Conservation (phyloP, 371 early-diverging fungal genomes). For the Mortierella sp. region DNA sequence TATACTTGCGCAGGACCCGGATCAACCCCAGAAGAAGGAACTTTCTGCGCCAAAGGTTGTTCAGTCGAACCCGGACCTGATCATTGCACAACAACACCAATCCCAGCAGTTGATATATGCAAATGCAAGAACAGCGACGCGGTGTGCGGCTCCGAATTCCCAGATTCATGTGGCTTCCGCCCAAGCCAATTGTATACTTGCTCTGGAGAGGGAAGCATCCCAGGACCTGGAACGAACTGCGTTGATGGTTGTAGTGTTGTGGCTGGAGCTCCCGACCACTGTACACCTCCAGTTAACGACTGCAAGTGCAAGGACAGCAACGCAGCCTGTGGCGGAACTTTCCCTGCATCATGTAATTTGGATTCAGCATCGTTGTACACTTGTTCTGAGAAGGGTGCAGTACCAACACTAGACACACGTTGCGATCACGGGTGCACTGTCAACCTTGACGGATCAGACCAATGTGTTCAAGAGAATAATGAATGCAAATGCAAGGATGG, state of each 20-base stretch:
- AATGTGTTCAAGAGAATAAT: conserved; percentile 4
- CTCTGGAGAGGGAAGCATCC: too few species aligned
- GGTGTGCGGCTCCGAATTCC: too few species aligned
- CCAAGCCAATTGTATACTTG: too few species aligned
- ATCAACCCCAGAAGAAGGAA: background rate
- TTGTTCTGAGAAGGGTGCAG: conserved; percentile 1
- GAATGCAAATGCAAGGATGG: too few species aligned
- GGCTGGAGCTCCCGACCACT: too few species aligned
- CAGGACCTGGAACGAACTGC: too few species aligned
- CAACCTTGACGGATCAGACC: background rate
- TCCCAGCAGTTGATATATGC: too few species aligned
- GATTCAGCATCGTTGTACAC: conserved; percentile 8
- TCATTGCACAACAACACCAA: too few species aligned
- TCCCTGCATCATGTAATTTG: conserved; percentile 2
- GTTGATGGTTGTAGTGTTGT: too few species aligned
- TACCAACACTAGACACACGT: background rate
- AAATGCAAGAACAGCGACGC: too few species aligned
- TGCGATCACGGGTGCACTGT: conserved; percentile 6
- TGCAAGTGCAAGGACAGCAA: conserved; percentile 6
- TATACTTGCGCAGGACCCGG: conserved; percentile 9
- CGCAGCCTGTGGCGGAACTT: conserved; percentile 8
- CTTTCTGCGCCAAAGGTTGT: background rate
- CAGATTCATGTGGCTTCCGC: too few species aligned
- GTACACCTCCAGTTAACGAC: conserved; percentile 1
- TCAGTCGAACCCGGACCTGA: background rate